A percentile compares a stretch with the other conserved stretches of the same genome.
phyloP scores from a whole-genome alignment of 345 rosid species.

The Camelina hispida region DNA sequence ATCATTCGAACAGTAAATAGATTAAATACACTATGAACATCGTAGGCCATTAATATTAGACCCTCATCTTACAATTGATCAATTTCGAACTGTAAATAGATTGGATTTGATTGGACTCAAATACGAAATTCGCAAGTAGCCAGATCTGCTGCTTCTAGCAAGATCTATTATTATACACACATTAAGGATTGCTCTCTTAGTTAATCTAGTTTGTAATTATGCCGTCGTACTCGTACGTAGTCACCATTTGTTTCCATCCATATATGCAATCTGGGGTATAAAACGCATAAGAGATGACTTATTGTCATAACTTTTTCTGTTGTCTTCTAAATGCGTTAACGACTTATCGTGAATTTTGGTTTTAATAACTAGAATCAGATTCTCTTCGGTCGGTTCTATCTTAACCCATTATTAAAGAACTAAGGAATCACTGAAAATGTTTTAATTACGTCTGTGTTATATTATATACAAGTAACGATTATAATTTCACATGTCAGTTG shows the following conservation, averaged over 20 bases:
- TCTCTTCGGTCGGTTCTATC: conserved; percentile 18
- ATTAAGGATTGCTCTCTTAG: too few relatives aligned
- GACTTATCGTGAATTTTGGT: neutral
- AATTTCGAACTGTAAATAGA: too few relatives aligned
- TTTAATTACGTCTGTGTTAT: neutral
- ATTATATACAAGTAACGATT: neutral
- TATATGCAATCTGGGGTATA: neutral
- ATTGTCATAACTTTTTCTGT: neutral
- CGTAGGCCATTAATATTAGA: too few relatives aligned
- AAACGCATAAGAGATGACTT: neutral
- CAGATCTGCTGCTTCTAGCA: too few relatives aligned
- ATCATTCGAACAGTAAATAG: neutral
- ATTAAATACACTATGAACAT: too few relatives aligned
- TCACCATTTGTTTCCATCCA: neutral
- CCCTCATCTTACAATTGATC: too few relatives aligned
- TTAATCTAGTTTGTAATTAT: neutral
- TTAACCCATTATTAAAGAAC: neutral
- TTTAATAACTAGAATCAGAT: conserved; percentile 23
- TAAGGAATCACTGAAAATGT: neutral
- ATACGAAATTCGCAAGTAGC: too few relatives aligned
- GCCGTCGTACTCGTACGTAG: neutral
- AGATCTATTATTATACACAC: too few relatives aligned
- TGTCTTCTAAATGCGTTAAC: neutral
- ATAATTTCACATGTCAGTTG: neutral
- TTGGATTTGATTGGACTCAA: too few relatives aligned